Base-by-base conservation (phyloP, 768 basidiomycete genomes). In the Lactarius vividus region DNA sequence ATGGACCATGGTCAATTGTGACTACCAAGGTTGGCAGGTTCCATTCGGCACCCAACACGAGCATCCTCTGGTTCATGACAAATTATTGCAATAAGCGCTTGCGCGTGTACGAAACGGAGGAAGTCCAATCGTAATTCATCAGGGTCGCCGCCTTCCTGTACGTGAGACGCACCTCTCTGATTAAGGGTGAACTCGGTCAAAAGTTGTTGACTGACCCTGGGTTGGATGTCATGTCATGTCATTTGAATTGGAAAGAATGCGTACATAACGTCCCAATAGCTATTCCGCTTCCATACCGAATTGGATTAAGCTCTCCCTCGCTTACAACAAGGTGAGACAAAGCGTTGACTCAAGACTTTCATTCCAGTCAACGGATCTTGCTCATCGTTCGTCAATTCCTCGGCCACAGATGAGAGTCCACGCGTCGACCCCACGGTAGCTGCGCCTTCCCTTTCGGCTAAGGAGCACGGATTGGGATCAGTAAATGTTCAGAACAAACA, bases 271-370 rank as follows among this genome's bases (percentile, higher is more conserved):
- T 10, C 26, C 7, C 26, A 10, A 52, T 5, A 2, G 26, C 49
- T 26, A 13, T 46, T 23, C 23, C 49, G 49, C 26, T 26, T 26
- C 23, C 49, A 52, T 52, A 26, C n/a, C 18, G 37, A 57, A 52
- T 57, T 62, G 61, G 55, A 61, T 52, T 62, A 62, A 62, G 46
- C 65, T 53, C 31, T 46, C 26, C 54, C 20, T 23, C 10, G 26
- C 13, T 44, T 31, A 49, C 35, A 37, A 11, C 35, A 11, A 44
- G 44, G 49, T 40, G 8, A 26, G 44, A 23, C 9, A 54, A 29
- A 28, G 15, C 29, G 23, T 49, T 13, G 46, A 49, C 46, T 23
- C n/a, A 23, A 1, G n/a, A 11, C 23, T 5, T 23, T 11, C 9
- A 13, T 28, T 52, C 7, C 35, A 13, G 35, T 37, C 49, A 15